Conservation (phyloP, 768 basidiomycete species). For the Ramaria rubella region DNA sequence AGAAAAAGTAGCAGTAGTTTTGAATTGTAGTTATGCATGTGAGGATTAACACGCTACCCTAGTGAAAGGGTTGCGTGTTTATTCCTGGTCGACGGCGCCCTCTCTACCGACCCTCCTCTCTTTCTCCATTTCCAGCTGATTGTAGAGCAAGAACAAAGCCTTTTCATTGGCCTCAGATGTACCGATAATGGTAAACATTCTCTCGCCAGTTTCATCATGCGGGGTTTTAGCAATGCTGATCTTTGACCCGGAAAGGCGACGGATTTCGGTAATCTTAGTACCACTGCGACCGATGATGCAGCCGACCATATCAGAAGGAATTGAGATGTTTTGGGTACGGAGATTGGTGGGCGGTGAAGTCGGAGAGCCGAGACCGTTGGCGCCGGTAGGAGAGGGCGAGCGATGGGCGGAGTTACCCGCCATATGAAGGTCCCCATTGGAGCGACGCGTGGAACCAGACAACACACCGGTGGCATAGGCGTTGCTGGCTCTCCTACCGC, state of each 20-base stretch:
- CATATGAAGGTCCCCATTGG: slow-evolving; percentile 47
- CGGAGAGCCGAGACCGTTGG: slow-evolving; percentile 19
- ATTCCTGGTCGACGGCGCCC: slow-evolving; percentile 12
- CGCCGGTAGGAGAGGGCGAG: slow-evolving; percentile 14
- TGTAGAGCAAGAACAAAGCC: slow-evolving; percentile 94
- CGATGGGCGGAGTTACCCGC: background rate
- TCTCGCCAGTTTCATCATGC: slow-evolving; percentile 98
- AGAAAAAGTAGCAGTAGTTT: background rate
- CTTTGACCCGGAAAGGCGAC: slow-evolving; percentile 93
- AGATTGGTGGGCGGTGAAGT: slow-evolving; percentile 54
- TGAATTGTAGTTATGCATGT: background rate
- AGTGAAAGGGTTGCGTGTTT: slow-evolving; percentile 8
- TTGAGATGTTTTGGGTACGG: slow-evolving; percentile 98
- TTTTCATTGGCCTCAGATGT: slow-evolving; percentile 97
- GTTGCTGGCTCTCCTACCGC: slow-evolving; percentile 45
- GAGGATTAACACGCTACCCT: background rate
- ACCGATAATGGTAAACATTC: slow-evolving; percentile 99
- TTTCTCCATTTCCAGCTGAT: slow-evolving; percentile 95
- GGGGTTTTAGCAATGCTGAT: slow-evolving; percentile 98
- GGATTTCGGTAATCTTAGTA: slow-evolving; percentile 98
- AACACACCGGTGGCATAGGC: slow-evolving; percentile 36
- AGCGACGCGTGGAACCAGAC: slow-evolving; percentile 49
- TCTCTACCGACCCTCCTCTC: slow-evolving; percentile 86
- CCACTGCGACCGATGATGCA: slow-evolving; percentile 95
- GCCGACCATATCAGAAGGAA: slow-evolving; percentile 98